A percentile compares a stretch with the other conserved stretches of the same genome.
Evolutionary conservation across 352 stramenopile genomes (phyloP).

Genomic region (Thalassiosira livingstoniorum): DNA sequence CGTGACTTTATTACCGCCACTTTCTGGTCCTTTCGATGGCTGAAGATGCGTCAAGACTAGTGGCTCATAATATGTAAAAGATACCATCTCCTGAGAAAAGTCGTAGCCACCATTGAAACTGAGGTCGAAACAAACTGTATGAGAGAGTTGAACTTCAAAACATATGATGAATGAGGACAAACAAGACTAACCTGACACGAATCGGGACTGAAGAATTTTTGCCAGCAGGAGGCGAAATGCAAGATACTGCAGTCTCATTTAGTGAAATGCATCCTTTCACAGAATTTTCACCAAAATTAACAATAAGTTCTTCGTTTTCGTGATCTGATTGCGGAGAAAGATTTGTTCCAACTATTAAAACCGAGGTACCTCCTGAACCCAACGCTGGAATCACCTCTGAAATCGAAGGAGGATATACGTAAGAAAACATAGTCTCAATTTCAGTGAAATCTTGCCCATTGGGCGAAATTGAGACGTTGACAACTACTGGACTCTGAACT

Average conservation of each 20-base stretch:
- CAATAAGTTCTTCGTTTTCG: slow-evolving; percentile 9
- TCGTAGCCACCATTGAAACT: slow-evolving; percentile 42
- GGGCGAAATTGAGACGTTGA: slow-evolving; percentile 19
- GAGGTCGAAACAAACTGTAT: too few relatives aligned
- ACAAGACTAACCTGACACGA: slow-evolving; percentile 35
- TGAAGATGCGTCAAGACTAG: slow-evolving; percentile 5
- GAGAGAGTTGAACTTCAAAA: too few relatives aligned
- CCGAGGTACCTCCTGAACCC: slow-evolving; percentile 12
- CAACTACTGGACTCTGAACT: neutral
- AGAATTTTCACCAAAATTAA: slow-evolving; percentile 21
- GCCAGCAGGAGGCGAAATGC: slow-evolving; percentile 9
- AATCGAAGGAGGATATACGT: slow-evolving; percentile 13
- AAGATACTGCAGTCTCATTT: slow-evolving; percentile 36
- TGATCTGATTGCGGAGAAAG: slow-evolving; percentile 15
- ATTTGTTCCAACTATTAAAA: slow-evolving; percentile 30
- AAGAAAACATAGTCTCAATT: slow-evolving; percentile 20
- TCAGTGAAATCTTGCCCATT: slow-evolving; percentile 36
- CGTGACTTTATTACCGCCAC: slow-evolving; percentile 12
- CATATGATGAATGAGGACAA: too few relatives aligned
- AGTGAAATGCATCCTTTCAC: slow-evolving; percentile 24
- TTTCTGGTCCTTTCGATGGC: slow-evolving; percentile 29
- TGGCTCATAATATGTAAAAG: slow-evolving; percentile 19
- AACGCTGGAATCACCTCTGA: slow-evolving; percentile 10
- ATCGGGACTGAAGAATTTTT: slow-evolving; percentile 6
- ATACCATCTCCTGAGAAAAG: slow-evolving; percentile 13